Evolutionary conservation across 2,329 filamentous ascomycete genomes (phyloP), one percentile per base, ranked within the genome.

Genomic region (Parasarocladium wereldwijsianum): DNA sequence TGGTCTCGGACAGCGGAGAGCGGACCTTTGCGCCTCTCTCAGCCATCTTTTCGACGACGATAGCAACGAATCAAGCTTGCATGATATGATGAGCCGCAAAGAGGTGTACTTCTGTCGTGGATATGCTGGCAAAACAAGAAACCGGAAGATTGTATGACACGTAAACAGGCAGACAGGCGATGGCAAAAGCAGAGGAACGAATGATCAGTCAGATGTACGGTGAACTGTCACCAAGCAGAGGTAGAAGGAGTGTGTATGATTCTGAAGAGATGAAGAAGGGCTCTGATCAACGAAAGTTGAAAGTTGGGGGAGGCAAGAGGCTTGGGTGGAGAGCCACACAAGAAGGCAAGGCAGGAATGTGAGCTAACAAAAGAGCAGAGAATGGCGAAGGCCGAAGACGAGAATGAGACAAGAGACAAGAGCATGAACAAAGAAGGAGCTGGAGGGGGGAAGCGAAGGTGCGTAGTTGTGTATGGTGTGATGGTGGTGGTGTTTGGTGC

Each of bases 1-100:
- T 57, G 14, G 61, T 59, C 43, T 68, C 64, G 19, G 52, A 52
- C 25, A 68, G 48, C 24, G 64, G 64, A 31, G 49, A 43, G 33
- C 57, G 56, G 36, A 37, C 31, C 31, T 40, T 45, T 35, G 28
- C 42, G 36, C 41, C 41, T 21, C 38, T 38, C 26, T 56, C 52
- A 32, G 54, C 42, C 48, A 51, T 51, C 37, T 20, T 47, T 17
- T 25, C 19, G 23, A 19, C 17, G 8, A 8, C 16, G 16, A 21
- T 30, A 23, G 19, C 20, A 24, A 30, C 17, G 28, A 6, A 15
- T 30, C 28, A 30, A 30, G 28, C 28, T 10, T 22, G 28, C 28
- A 30, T 30, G 12, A 24, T 30, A 30, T 30, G 28, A 30, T 13
- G 14, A 21, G 12, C 20, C n/a, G 15, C n/a, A 13, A 30, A 16